phyloP scores from a whole-genome alignment of 225 moss, liverwort and hornwort species.

The Straminergon stramineum region DNA sequence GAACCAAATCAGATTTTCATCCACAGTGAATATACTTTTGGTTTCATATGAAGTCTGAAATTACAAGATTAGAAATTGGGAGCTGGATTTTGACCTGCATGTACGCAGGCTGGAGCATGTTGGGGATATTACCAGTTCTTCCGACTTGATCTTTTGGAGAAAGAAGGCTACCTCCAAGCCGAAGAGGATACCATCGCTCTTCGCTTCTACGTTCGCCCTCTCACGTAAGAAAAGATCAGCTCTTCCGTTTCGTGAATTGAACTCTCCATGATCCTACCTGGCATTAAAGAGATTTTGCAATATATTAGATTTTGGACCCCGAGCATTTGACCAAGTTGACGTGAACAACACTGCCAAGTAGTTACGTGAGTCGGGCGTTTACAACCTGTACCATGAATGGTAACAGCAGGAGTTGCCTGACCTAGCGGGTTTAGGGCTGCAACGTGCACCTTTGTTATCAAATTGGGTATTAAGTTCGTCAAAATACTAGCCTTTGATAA shows the following conservation, averaged over 20 bases:
- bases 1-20: not conserved
- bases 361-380: too few relatives aligned
- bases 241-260: not conserved
- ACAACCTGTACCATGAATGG: not conserved
- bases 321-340: not conserved
- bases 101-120: slow-evolving; percentile 42
- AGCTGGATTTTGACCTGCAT: not conserved
- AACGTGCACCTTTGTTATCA: not conserved
- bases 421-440: not conserved
- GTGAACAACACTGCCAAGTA: not conserved
- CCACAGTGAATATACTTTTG: not conserved
- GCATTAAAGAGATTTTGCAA: not conserved
- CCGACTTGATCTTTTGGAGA: slow-evolving; percentile 51
- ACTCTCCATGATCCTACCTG: not conserved
- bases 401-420: not conserved
- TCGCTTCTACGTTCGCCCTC: slow-evolving; percentile 48
- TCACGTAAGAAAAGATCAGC: slow-evolving; percentile 16
- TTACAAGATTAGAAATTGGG: not conserved
- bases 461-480: not conserved
- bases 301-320: not conserved
- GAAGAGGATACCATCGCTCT: slow-evolving; percentile 49
- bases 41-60: not conserved
- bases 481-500: not conserved
- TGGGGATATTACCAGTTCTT: slow-evolving; percentile 69
- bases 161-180: slow-evolving; percentile 52